Evolutionary conservation across 2,329 filamentous ascomycete genomes (phyloP), one percentile per base, ranked within the genome.

Genomic region (Sordariomycetes sp.): DNA sequence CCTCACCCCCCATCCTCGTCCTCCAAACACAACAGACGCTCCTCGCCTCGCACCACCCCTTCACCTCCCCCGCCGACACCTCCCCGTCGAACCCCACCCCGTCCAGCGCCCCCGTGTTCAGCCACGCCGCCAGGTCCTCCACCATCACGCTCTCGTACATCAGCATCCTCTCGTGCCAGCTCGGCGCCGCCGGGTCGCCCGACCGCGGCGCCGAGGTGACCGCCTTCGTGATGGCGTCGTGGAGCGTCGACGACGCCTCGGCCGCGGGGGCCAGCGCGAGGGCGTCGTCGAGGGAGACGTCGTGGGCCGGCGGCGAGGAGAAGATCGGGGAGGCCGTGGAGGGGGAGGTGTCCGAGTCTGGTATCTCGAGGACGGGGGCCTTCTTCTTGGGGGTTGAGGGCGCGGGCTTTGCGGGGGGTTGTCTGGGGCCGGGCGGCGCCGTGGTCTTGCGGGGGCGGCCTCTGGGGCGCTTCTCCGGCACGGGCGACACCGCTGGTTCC

Each of bases 81-180:
- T 89, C 84, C 10, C 78, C 79, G 62, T 89, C 86, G 64, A 82
- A 87, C 0, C 83, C 83, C 0, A 83, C 79, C 3, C 76, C 74
- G 14, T 77, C 78, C 52, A 92, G 71, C 25, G 83, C 82, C 14
- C 87, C 87, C 3, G 79, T 79, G 64, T 96, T 97, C 18, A 97
- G 72, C 88, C 91, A 97, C 0, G 75, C 72, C 0, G 92, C 81
- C 16, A 99, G 75, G 63, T 97, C 91, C 71, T 97, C 93, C 0
- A 97, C 72, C 1, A 94, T 79, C 51, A 99, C 87, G 0, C 93
- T 90, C 65, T 97, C 92, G 68, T 95, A 97, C 68, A 97, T 82
- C 6, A 97, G 76, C 53, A 99, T 97, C 72, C 91, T 95, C 71
- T 97, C 90, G 64, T 95, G 79, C 89, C 92, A 97, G 2, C 83